Conservation (phyloP, 306 rosid genomes). For the Cicer chorassanicum region DNA sequence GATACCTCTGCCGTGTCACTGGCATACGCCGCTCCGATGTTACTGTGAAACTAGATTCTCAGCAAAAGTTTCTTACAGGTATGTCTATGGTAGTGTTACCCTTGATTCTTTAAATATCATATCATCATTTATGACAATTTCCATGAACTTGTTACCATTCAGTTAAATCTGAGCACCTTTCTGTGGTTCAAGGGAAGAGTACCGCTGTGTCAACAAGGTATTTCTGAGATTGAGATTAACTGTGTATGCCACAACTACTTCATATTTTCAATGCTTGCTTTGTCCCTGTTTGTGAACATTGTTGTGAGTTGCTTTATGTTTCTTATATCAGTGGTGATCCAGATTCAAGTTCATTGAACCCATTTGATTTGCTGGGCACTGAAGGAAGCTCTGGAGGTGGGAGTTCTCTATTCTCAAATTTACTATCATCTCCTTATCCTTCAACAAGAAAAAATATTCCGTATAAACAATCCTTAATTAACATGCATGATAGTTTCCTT, state of each 20-base stretch:
- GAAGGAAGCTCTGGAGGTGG: conserved; percentile 78
- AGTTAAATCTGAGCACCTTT: conserved; percentile 90
- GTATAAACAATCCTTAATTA: background rate
- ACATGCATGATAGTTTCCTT: conserved; percentile 18
- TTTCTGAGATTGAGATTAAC: conserved; percentile 15
- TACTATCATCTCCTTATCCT: conserved; percentile 22
- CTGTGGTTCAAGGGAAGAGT: conserved; percentile 84
- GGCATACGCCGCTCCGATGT: conserved; percentile 86
- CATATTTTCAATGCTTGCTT: conserved; percentile 12
- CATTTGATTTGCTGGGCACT: conserved; percentile 72
- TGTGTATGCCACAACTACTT: conserved; percentile 1
- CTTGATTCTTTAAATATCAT: conserved; percentile 12
- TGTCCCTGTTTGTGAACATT: conserved; percentile 19
- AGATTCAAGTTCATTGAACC: conserved; percentile 64
- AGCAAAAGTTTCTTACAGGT: conserved; percentile 98
- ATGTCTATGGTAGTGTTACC: conserved; percentile 35
- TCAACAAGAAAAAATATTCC: background rate
- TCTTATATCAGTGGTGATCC: conserved; percentile 59
- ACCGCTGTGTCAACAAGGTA: conserved; percentile 65
- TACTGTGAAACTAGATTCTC: conserved; percentile 97
- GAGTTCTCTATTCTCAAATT: conserved; percentile 41
- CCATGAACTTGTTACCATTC: conserved; percentile 40
- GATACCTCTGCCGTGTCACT: conserved; percentile 91
- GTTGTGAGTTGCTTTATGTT: conserved; percentile 42
- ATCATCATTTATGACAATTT: conserved; percentile 9